Evolutionary conservation across 202 grass and related monocot species (phyloP).

Genomic region (Panicum virgatum): DNA sequence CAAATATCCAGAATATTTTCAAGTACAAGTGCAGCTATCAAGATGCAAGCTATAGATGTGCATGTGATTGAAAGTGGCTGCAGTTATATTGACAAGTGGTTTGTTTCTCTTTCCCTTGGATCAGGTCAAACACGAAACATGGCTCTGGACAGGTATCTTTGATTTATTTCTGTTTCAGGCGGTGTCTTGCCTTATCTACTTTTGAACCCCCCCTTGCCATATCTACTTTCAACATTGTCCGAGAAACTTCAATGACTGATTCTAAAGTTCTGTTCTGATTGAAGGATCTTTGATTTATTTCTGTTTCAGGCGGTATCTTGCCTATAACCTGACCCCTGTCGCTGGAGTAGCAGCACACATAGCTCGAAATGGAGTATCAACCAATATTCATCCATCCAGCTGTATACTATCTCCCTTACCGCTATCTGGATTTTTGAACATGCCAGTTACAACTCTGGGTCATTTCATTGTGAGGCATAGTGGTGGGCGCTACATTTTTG

Average conservation of each 20-base stretch:
- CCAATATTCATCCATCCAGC: conserved; percentile 65
- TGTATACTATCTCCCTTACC: conserved; percentile 89
- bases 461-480: conserved; percentile 91
- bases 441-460: conserved; percentile 85
- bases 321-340: conserved; percentile 90
- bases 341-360: conserved; percentile 92
- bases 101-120: conserved; percentile 93
- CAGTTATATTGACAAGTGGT: conserved; percentile 96
- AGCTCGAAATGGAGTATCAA: conserved; percentile 60
- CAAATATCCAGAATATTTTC: conserved; percentile 95
- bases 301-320: conserved; percentile 81
- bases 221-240: conserved; percentile 8
- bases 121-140: conserved; percentile 99
- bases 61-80: conserved; percentile 79
- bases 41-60: conserved; percentile 93
- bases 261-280: conserved; percentile 6
- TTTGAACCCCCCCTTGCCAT: conserved; percentile 3
- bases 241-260: conserved; percentile 7
- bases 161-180: too few species aligned
- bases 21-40: conserved; percentile 71
- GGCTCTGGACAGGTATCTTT: conserved; percentile 87
- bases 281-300: conserved; percentile 35
- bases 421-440: conserved; percentile 82
- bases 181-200: neutral
- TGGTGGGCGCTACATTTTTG: conserved; percentile 88